Conservation (phyloP, 129 eudicot genomes). For the Centaurea solstitialis region DNA sequence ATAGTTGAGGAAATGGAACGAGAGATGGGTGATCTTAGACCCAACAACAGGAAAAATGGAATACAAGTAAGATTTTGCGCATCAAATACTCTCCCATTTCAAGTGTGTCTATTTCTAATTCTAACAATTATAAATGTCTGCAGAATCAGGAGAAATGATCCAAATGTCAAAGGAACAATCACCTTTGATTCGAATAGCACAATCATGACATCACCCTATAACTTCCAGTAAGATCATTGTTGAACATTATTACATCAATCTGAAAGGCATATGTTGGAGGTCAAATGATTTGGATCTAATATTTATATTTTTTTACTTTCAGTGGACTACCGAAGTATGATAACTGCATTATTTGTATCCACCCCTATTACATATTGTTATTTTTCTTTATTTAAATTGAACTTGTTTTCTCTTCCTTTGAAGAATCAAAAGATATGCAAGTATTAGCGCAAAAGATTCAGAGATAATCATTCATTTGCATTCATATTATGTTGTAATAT, state of each 20-base stretch:
- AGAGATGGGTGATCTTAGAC: constrained; percentile 94
- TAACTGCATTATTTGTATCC: constrained; percentile 99
- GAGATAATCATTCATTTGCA: not conserved
- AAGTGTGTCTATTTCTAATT: constrained; percentile 12
- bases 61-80: constrained; percentile 72
- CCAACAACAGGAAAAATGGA: constrained; percentile 99
- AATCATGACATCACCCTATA: constrained; percentile 86
- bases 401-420: not conserved
- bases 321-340: constrained; percentile 98
- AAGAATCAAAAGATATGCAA: not conserved
- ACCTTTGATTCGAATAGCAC: constrained; percentile 88
- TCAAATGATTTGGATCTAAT: constrained; percentile 5
- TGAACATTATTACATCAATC: not conserved
- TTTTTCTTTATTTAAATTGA: not conserved
- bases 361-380: constrained; percentile 1
- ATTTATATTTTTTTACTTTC: constrained; percentile 36
- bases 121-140: not conserved
- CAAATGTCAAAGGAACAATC: constrained; percentile 81
- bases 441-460: not conserved
- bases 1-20: constrained; percentile 96
- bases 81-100: constrained; percentile 2
- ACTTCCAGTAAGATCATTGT: constrained; percentile 81
- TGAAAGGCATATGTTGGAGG: not conserved
- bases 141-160: constrained; percentile 91
- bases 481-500: not conserved